Conservation (phyloP, 2,329 filamentous ascomycete species). For the Xylariaceae sp. region DNA sequence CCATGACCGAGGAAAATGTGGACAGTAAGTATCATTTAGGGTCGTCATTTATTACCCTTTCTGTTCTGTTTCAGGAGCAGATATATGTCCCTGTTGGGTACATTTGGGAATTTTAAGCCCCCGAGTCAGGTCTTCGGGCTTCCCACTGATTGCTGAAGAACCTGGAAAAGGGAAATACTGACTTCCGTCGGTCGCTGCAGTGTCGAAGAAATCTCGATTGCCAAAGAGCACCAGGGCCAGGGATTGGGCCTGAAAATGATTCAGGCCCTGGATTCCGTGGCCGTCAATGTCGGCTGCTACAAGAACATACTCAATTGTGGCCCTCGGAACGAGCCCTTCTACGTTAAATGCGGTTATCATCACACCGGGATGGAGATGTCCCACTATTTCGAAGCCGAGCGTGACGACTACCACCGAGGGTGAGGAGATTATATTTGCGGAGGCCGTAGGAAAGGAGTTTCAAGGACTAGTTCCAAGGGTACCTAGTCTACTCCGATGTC, state of each 20-base stretch:
- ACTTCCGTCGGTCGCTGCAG: no score
- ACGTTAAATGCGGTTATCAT: conserved; percentile 46
- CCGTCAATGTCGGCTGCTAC: conserved; percentile 74
- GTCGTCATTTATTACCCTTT: no score
- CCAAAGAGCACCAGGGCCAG: conserved; percentile 79
- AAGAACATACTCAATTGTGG: conserved; percentile 82
- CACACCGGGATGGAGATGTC: conserved; percentile 39
- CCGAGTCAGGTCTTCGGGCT: no score
- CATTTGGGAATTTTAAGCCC: no score
- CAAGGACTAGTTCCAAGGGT: not conserved
- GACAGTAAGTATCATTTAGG: no score
- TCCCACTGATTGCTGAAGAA: no score
- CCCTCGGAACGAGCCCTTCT: conserved; percentile 78
- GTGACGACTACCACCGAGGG: conserved; percentile 33
- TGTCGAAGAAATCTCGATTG: conserved; percentile 83
- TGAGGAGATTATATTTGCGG: conserved; percentile 1
- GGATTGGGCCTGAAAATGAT: conserved; percentile 78
- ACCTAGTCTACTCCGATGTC: no score
- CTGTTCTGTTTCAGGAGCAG: no score
- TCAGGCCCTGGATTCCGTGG: conserved; percentile 74
- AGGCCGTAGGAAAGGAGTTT: not conserved
- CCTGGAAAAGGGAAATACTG: no score
- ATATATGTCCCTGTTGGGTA: no score
- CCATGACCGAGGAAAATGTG: conserved; percentile 68
- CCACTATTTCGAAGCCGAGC: conserved; percentile 31